These are phyloP conservation scores for Lactarius tabidus DNA, from an alignment of 768 basidiomycete genomes.

Conservation along the genomic window DNA sequence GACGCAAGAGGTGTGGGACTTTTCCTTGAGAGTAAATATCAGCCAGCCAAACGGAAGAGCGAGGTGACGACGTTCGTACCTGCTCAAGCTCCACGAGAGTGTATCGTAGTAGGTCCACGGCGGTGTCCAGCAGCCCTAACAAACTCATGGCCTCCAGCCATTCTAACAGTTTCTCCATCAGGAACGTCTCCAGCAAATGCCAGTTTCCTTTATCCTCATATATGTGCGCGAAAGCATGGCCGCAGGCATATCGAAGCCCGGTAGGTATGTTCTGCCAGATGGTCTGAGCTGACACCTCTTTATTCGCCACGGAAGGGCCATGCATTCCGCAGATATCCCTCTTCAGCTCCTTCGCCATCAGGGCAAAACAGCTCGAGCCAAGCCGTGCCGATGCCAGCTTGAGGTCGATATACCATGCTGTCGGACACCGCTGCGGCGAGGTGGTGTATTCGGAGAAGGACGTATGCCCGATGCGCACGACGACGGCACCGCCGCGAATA, in stretches of 20 bases:
- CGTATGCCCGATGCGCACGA: slow-evolving; percentile 16
- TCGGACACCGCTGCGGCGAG: slow-evolving; percentile 9
- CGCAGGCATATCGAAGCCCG: slow-evolving; percentile 16
- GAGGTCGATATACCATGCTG: slow-evolving; percentile 11
- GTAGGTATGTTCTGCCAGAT: background rate
- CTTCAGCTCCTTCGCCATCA: slow-evolving; percentile 11
- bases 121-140: slow-evolving; percentile 8
- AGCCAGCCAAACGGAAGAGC: background rate
- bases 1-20: background rate
- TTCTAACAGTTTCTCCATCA: slow-evolving; percentile 17
- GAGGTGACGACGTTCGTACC: background rate
- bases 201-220: slow-evolving; percentile 1
- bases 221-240: slow-evolving; percentile 7
- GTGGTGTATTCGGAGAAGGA: slow-evolving; percentile 22
- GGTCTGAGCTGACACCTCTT: background rate
- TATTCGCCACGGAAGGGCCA: slow-evolving; percentile 1
- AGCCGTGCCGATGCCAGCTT: slow-evolving; percentile 5
- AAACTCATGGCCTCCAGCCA: slow-evolving; percentile 20
- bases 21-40: background rate
- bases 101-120: slow-evolving; percentile 12
- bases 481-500: background rate
- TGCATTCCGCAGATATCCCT: slow-evolving; percentile 17
- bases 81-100: slow-evolving; percentile 6
- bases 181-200: slow-evolving; percentile 11
- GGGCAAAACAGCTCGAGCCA: slow-evolving; percentile 13